Evolutionary conservation across 2,329 filamentous ascomycete species (phyloP).

Genomic region (Arthrobotrys sphaeroides): DNA sequence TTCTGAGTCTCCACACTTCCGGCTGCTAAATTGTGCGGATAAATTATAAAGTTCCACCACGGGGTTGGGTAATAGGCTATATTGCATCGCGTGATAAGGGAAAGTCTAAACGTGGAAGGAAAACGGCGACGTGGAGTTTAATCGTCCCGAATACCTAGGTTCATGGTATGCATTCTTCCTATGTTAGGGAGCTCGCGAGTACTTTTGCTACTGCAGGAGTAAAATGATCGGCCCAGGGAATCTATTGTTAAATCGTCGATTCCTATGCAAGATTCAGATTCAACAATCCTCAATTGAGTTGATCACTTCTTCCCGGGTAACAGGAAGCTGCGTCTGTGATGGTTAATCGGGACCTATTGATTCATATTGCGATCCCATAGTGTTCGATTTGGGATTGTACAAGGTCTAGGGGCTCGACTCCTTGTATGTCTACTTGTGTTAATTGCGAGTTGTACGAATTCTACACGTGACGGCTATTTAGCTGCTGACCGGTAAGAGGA

Average conservation of each 20-base stretch:
- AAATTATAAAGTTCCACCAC: conserved; percentile 31
- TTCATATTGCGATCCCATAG: not conserved
- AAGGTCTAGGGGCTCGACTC: not conserved
- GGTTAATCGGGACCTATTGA: not conserved
- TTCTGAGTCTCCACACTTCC: conserved; percentile 26
- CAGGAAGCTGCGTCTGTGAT: not conserved
- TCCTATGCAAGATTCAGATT: conserved; percentile 45
- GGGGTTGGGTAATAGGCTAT: conserved; percentile 41
- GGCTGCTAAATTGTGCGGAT: conserved; percentile 46
- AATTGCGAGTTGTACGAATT: not conserved
- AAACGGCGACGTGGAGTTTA: conserved; percentile 22
- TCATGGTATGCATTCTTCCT: not conserved
- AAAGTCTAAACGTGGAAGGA: not conserved
- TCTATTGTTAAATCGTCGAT: conserved; percentile 28
- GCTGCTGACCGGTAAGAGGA: not conserved
- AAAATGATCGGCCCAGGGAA: conserved; percentile 1
- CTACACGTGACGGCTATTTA: not conserved
- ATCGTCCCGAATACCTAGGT: not conserved
- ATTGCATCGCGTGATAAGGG: conserved; percentile 37
- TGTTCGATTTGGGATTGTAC: not conserved
- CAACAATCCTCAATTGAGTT: not conserved
- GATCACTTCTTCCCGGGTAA: conserved; percentile 22
- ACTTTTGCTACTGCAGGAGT: not conserved
- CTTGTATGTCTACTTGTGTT: not conserved
- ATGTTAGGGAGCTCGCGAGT: not conserved